phyloP scores from a whole-genome alignment of 352 stramenopile species.

The Pythium rhizo-oryzae region DNA sequence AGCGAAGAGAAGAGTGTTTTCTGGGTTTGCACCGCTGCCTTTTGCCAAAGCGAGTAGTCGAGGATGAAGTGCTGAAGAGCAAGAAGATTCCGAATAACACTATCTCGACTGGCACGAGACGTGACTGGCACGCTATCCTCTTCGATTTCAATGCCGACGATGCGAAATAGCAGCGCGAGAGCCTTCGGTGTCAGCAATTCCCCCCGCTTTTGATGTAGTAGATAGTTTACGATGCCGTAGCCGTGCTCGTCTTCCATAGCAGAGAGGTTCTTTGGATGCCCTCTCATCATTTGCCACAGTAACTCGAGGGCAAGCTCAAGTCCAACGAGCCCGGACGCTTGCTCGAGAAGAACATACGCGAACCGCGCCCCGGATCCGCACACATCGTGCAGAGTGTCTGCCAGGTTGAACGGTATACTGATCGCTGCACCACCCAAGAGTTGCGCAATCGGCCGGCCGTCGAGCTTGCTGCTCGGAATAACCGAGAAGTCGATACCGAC shows the following conservation, averaged over 20 bases:
- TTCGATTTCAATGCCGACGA: conserved; percentile 55
- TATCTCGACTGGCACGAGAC: conserved; percentile 26
- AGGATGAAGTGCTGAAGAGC: conserved; percentile 74
- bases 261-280: conserved; percentile 45
- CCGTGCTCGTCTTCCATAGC: conserved; percentile 73
- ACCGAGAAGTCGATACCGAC: conserved; percentile 40
- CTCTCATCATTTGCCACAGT: conserved; percentile 38
- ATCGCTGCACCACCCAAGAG: conserved; percentile 50
- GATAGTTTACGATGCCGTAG: conserved; percentile 69
- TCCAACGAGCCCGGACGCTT: conserved; percentile 41
- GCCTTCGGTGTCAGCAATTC: conserved; percentile 38
- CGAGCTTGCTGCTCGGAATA: conserved; percentile 49
- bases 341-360: conserved; percentile 53
- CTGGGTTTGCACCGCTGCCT: conserved; percentile 38
- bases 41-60: conserved; percentile 73
- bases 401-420: conserved; percentile 32
- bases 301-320: conserved; percentile 55
- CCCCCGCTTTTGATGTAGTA: conserved; percentile 62
- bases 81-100: conserved; percentile 59
- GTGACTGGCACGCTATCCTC: background rate
- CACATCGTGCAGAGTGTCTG: conserved; percentile 46
- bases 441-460: conserved; percentile 60
- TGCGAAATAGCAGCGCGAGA: conserved; percentile 50
- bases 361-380: conserved; percentile 57
- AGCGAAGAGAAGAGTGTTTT: conserved; percentile 65